Evolutionary conservation across 164 flowering plant genomes (phyloP).

Genomic region (Stephania yunnanensis): DNA sequence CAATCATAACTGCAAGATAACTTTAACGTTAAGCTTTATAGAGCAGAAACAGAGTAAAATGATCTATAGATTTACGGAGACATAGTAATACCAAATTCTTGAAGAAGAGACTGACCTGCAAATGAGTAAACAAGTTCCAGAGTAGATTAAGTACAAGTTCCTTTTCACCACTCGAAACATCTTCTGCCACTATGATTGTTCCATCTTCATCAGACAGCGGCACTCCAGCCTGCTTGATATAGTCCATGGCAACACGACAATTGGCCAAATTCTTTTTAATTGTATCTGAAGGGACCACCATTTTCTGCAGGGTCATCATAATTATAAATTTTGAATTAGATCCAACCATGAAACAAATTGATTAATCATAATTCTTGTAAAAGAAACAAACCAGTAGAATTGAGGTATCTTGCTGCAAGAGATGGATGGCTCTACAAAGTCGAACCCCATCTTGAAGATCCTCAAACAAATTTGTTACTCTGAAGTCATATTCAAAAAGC

Average conservation of each 20-base stretch:
- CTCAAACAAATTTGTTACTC: constrained; percentile 55
- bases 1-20: no score
- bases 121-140: constrained; percentile 87
- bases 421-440: constrained; percentile 77
- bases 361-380: neutral
- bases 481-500: constrained; percentile 70
- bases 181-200: constrained; percentile 50
- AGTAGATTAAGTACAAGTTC: constrained; percentile 68
- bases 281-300: constrained; percentile 73
- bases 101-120: constrained; percentile 51
- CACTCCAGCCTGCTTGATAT: constrained; percentile 63
- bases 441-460: constrained; percentile 90
- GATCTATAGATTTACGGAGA: no score
- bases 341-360: constrained; percentile 2
- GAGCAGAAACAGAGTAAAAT: neutral
- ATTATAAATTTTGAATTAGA: constrained; percentile 2
- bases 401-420: constrained; percentile 64
- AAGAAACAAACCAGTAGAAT: constrained; percentile 57
- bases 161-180: constrained; percentile 72
- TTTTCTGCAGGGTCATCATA: constrained; percentile 45
- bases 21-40: no score
- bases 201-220: constrained; percentile 77
- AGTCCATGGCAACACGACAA: constrained; percentile 63
- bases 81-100: no score
- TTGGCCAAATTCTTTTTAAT: constrained; percentile 63